These are phyloP conservation scores for Mrakia blollopis DNA, from an alignment of 768 basidiomycete genomes.

Conservation along the genomic window DNA sequence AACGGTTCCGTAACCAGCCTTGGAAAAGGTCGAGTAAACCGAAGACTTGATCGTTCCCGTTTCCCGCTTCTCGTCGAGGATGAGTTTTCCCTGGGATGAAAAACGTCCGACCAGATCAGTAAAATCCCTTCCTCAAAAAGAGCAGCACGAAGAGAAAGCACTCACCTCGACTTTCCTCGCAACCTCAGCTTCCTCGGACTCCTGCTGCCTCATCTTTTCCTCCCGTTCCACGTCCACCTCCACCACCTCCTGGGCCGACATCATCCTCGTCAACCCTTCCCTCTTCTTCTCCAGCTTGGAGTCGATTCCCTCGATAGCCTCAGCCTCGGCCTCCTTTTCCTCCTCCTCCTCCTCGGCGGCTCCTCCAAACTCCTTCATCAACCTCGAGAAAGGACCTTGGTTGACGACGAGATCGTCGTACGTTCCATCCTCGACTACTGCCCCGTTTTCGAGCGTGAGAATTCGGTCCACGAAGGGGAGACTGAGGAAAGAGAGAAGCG, in stretches of 20 bases:
- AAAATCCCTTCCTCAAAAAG: not conserved
- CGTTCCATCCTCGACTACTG: constrained; percentile 72
- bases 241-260: not conserved
- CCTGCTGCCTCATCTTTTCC: not conserved
- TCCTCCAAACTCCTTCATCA: constrained; percentile 62
- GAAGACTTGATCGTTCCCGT: constrained; percentile 49
- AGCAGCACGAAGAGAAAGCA: not conserved
- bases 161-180: constrained; percentile 11
- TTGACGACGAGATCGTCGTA: constrained; percentile 62
- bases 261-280: constrained; percentile 6
- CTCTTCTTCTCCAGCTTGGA: not conserved
- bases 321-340: constrained; percentile 38
- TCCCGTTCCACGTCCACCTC: not conserved
- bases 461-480: constrained; percentile 73
- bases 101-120: constrained; percentile 38
- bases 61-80: constrained; percentile 18
- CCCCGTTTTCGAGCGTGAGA: constrained; percentile 69
- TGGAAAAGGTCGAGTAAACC: constrained; percentile 64
- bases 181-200: constrained; percentile 8
- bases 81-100: constrained; percentile 44
- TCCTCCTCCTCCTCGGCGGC: constrained; percentile 43
- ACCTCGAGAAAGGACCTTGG: constrained; percentile 55
- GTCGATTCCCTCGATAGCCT: constrained; percentile 15
- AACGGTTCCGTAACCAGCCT: constrained; percentile 51
- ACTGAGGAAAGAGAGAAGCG: constrained; percentile 20